Evolutionary conservation across 2,329 filamentous ascomycete species (phyloP), one percentile per base, ranked within the genome.

Genomic region (Didymella pinodella): DNA sequence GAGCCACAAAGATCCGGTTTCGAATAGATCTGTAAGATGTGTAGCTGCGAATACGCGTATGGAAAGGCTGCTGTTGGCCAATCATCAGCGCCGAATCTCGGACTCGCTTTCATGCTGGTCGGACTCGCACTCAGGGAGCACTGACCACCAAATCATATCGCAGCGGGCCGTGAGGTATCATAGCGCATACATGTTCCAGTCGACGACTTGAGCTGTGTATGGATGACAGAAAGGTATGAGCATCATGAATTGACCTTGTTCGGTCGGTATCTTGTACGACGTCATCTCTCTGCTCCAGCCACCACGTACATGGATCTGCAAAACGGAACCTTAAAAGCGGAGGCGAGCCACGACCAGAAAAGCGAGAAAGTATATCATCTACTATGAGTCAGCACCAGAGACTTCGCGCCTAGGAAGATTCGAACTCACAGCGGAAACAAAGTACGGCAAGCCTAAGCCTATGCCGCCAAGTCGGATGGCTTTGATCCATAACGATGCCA

Each of bases 401-500:
- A 18, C 40, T 3, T 6, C 26, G 4, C 2, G 10, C 6, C 22
- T 26, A 16, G 26, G 16, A 16, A 18, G 8, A 10, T 3, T 26
- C 5, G 26, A 49, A 28, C 53, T 7, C 38, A 56, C 53, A 31
- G 53, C 53, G 25, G 46, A 56, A 22, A 46, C 52, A 49, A 74
- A 75, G 55, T 75, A 77, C 12, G 75, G 75, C 43, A 77, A 55
- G 0, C 76, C 75, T 31, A 77, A 25, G 0, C 66, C 71, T 1
- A 63, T 22, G 20, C 74, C 75, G n/a, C 76, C 74, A 32, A 69
- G 25, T 26, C 65, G 67, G 31, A 78, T 78, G 2, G 70, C 75
- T 43, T 71, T 63, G 3, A 77, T 70, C 75, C 75, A 78, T 7
- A 75, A 45, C 5, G 72, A 60, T 1, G 75, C 72, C 75, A 77